phyloP scores from a whole-genome alignment of 179 eudicot species.

The Kewa caespitosa region DNA sequence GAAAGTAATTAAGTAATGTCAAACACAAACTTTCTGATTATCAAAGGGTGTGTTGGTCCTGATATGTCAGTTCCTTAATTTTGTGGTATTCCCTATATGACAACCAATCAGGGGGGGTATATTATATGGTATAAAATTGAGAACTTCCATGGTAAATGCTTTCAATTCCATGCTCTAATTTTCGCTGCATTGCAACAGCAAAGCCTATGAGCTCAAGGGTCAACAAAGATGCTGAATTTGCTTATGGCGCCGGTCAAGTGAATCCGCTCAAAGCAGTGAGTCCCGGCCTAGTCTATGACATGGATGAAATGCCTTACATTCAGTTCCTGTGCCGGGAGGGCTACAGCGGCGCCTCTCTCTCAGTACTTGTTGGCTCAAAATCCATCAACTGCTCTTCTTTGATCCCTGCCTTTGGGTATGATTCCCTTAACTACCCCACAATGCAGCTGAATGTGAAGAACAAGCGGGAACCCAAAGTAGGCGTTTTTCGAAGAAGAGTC shows the following conservation, averaged over 20 bases:
- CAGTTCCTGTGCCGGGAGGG: conserved; percentile 80
- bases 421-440: conserved; percentile 81
- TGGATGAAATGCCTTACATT: conserved; percentile 67
- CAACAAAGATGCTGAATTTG: conserved; percentile 69
- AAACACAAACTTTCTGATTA: too few relatives aligned
- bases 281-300: conserved; percentile 82
- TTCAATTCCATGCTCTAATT: conserved; percentile 6
- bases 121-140: too few relatives aligned
- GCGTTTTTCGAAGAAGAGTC: conserved; percentile 59
- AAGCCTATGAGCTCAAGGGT: conserved; percentile 68
- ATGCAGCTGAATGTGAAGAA: conserved; percentile 61
- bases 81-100: too few relatives aligned
- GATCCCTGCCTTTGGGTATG: conserved; percentile 61
- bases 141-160: not conserved
- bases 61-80: too few relatives aligned
- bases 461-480: conserved; percentile 31
- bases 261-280: conserved; percentile 62
- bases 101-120: too few relatives aligned
- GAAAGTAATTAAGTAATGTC: too few relatives aligned
- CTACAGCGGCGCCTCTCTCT: conserved; percentile 49
- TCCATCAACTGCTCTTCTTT: conserved; percentile 63
- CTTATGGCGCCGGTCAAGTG: conserved; percentile 83
- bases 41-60: too few relatives aligned
- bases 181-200: conserved; percentile 37
- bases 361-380: conserved; percentile 48